phyloP scores from a whole-genome alignment of 768 basidiomycete genomes.

The Cystobasidium onofrii region DNA sequence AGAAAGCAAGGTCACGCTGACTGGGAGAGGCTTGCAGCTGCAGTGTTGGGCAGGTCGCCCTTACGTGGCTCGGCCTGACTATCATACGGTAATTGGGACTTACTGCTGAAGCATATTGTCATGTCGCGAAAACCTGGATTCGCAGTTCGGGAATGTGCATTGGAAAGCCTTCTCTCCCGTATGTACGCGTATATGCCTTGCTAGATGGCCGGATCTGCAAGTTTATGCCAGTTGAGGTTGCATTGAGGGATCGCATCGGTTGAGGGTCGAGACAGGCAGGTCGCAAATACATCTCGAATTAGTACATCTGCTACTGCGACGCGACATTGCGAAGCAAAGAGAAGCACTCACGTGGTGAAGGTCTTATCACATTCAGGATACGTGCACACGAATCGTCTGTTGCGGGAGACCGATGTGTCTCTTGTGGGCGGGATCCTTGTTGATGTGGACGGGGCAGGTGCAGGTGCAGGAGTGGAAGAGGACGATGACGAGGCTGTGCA shows the following conservation, averaged over 20 bases:
- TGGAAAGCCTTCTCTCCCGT: conserved; percentile 19
- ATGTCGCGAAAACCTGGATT: conserved; percentile 18
- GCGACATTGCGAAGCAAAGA: background rate
- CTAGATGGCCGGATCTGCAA: conserved; percentile 17
- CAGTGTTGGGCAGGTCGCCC: no score
- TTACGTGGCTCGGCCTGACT: no score
- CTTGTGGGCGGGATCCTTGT: background rate
- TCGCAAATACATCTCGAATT: background rate
- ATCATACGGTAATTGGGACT: background rate
- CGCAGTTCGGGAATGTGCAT: conserved; percentile 3
- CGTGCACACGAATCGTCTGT: background rate
- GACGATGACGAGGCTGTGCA: background rate
- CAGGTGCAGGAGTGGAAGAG: no score
- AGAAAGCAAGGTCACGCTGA: no score
- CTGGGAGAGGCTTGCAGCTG: no score
- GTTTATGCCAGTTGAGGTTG: background rate
- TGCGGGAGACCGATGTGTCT: background rate
- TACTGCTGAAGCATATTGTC: conserved; percentile 29
- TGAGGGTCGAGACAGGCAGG: background rate
- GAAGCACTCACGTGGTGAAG: background rate
- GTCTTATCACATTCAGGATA: conserved; percentile 12
- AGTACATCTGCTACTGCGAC: background rate
- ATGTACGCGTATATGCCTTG: conserved; percentile 16
- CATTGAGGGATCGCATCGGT: background rate
- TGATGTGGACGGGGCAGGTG: background rate